Percentiles rank a stretch among this genome's conserved stretches.
These are phyloP conservation scores for Trichoderma aggressivum DNA, from an alignment of 2,329 filamentous ascomycete genomes.

Conservation along the genomic window DNA sequence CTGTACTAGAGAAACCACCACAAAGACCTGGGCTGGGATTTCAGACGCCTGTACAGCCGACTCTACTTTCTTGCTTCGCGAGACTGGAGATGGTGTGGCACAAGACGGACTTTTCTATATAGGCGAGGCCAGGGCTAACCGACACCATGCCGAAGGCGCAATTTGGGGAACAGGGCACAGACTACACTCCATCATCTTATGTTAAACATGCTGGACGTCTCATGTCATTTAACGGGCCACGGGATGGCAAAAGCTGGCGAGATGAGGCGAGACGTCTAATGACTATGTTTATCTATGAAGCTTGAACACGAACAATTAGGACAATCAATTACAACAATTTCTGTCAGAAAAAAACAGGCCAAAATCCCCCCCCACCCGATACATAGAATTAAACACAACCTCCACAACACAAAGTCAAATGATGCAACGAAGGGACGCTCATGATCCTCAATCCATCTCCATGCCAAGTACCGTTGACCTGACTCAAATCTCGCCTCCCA, in stretches of 20 bases:
- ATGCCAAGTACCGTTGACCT: neutral
- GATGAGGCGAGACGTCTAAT: constrained; percentile 1
- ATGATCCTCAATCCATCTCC: neutral
- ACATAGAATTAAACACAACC: neutral
- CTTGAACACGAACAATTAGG: neutral
- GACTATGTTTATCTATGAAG: neutral
- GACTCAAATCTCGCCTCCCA: neutral
- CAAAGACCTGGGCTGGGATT: neutral
- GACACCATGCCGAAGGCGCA: neutral
- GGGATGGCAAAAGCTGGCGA: neutral
- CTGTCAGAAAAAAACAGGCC: neutral
- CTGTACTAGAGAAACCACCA: neutral
- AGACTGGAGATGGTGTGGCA: neutral
- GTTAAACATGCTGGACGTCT: neutral
- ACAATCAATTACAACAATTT: constrained; percentile 2
- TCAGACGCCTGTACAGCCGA: neutral
- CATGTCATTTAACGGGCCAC: neutral
- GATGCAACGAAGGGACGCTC: neutral
- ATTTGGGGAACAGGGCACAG: neutral
- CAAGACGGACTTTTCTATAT: neutral
- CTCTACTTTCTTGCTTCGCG: neutral
- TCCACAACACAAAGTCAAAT: neutral
- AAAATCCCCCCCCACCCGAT: neutral
- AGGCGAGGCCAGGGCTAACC: neutral
- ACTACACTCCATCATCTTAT: neutral